Conservation (phyloP, 2,329 filamentous ascomycete species). For the Didymella pinodella region DNA sequence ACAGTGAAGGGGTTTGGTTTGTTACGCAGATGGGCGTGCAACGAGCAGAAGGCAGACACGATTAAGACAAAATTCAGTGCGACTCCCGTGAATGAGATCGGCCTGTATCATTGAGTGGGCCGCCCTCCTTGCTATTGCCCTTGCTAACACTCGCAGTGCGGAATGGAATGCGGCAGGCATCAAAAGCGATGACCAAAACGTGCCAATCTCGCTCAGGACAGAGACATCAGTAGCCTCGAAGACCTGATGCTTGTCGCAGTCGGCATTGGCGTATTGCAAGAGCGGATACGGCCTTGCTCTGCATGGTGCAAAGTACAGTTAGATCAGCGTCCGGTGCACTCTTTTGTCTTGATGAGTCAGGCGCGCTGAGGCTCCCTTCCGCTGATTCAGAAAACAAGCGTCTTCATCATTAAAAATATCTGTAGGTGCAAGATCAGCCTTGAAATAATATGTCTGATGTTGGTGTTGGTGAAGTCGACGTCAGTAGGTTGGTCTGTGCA, state of each 20-base stretch:
- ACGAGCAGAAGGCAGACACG: not conserved
- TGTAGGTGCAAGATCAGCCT: not conserved
- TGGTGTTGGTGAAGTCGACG: not conserved
- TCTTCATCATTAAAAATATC: not conserved
- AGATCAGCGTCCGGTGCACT: constrained; percentile 2
- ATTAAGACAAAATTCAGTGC: not conserved
- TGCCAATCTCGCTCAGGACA: not conserved
- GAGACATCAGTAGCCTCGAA: not conserved
- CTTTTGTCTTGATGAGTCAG: not conserved
- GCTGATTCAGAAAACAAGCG: not conserved
- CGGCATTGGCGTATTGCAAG: not conserved
- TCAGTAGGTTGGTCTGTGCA: constrained; percentile 13
- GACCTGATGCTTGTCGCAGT: not conserved
- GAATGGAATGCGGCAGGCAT: not conserved
- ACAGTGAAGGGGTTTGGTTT: not conserved
- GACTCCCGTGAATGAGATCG: not conserved
- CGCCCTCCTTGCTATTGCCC: not conserved
- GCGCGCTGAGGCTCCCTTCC: not conserved
- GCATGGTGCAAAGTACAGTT: not conserved
- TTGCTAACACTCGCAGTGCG: not conserved
- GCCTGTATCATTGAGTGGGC: not conserved
- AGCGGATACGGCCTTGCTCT: not conserved
- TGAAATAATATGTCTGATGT: too few relatives aligned
- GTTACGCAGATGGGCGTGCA: not conserved
- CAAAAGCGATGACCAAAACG: not conserved